Evolutionary conservation across 2,329 filamentous ascomycete species (phyloP).

Genomic region (Botrytis paeoniae): DNA sequence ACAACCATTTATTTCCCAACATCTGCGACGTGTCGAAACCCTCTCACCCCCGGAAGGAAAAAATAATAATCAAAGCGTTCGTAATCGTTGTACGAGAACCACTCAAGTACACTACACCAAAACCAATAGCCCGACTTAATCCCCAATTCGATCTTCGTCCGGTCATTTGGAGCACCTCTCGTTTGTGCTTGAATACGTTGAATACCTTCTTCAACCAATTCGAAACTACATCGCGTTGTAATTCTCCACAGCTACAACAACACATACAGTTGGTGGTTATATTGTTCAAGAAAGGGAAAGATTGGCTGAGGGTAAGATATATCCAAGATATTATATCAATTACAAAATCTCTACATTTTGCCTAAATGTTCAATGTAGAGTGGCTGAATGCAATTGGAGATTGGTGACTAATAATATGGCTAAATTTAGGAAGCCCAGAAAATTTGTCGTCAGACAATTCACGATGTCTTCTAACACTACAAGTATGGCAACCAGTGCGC

Average conservation of each 20-base stretch:
- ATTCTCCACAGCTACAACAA: conserved; percentile 5
- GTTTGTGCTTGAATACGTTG: conserved; percentile 6
- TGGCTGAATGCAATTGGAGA: neutral
- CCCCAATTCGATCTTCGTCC: conserved; percentile 8
- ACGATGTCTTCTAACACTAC: conserved; percentile 33
- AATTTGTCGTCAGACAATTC: conserved; percentile 29
- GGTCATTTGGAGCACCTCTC: conserved; percentile 22
- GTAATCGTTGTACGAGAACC: conserved; percentile 12
- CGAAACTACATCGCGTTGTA: conserved; percentile 22
- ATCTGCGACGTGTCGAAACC: conserved; percentile 18
- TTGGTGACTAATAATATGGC: conserved; percentile 31
- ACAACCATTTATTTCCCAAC: conserved; percentile 12
- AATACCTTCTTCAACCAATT: conserved; percentile 24
- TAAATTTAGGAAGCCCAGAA: conserved; percentile 23
- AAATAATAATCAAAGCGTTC: conserved; percentile 18
- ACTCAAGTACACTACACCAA: neutral
- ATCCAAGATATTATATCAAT: conserved; percentile 5
- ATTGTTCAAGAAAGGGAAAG: neutral
- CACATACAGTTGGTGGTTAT: neutral
- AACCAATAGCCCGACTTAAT: conserved; percentile 2
- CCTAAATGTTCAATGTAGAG: neutral
- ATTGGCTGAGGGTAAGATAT: conserved; percentile 11
- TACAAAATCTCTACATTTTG: neutral
- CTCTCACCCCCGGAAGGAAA: neutral
- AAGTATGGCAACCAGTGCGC: conserved; percentile 30